phyloP scores from a whole-genome alignment of 177 flowering plant genomes.

The Vitis hybrid region DNA sequence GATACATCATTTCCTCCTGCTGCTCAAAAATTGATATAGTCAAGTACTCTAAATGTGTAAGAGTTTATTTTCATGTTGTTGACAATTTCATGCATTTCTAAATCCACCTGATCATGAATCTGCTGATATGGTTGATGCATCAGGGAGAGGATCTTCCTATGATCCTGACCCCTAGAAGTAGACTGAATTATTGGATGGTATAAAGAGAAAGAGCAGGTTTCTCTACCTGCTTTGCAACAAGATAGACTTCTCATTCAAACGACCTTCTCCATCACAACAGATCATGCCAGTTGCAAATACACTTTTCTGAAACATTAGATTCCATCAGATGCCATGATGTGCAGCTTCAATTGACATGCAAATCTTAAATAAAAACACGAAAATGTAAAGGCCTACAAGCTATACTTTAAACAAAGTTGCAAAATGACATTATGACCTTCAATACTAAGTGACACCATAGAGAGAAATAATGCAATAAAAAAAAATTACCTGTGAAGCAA shows the following conservation, averaged over 20 bases:
- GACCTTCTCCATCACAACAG: conserved; percentile 96
- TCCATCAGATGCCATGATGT: conserved; percentile 11
- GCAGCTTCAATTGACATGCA: not conserved
- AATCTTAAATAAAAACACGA: not conserved
- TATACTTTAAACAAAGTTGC: not conserved
- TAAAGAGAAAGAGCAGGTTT: not conserved
- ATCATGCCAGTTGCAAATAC: conserved; percentile 91
- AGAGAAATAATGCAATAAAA: not conserved
- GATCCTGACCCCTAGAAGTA: not conserved
- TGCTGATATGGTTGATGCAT: not conserved
- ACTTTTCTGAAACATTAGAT: conserved; percentile 60
- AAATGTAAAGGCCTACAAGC: not conserved
- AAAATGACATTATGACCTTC: not conserved
- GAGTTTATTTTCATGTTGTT: too few relatives aligned
- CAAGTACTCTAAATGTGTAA: too few relatives aligned
- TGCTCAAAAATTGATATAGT: too few relatives aligned
- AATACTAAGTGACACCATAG: not conserved
- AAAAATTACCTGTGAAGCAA: conserved; percentile 79
- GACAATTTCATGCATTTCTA: not conserved
- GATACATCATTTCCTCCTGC: too few relatives aligned
- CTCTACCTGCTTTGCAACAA: conserved; percentile 89
- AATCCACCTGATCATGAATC: not conserved
- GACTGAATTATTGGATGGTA: not conserved
- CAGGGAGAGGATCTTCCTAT: not conserved
- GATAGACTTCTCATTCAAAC: conserved; percentile 82